phyloP scores from a whole-genome alignment of 306 rosid species.

The Hippophae rhamnoides region DNA sequence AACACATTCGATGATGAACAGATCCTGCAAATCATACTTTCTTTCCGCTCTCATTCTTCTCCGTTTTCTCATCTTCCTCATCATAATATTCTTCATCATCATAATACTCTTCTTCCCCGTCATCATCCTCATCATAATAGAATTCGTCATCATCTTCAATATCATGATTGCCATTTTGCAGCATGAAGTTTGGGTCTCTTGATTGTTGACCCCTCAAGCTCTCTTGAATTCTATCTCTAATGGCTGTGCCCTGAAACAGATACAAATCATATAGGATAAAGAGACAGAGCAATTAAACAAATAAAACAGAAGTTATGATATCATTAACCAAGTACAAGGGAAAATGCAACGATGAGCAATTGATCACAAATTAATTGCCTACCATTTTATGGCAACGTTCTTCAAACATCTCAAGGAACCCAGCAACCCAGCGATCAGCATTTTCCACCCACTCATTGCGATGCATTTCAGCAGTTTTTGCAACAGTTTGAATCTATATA shows the following conservation, averaged over 20 bases:
- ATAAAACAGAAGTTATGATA: not conserved
- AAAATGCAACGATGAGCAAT: conserved; percentile 6
- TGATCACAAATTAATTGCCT: conserved; percentile 4
- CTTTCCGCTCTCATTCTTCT: conserved; percentile 4
- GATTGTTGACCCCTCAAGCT: conserved; percentile 48
- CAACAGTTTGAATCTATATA: conserved; percentile 79
- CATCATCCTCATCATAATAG: conserved; percentile 19
- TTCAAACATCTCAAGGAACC: conserved; percentile 98
- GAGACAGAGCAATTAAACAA: conserved; percentile 7
- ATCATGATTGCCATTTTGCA: conserved; percentile 42
- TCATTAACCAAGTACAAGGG: not conserved
- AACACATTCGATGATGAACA: conserved; percentile 3
- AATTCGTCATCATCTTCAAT: conserved; percentile 44
- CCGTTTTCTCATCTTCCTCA: conserved; percentile 19
- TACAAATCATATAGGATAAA: conserved; percentile 11
- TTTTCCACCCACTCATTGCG: conserved; percentile 98
- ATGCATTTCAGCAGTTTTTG: conserved; percentile 83
- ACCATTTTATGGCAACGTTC: conserved; percentile 99
- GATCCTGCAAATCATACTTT: no score
- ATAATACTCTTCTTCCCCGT: conserved; percentile 16
- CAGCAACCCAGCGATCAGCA: conserved; percentile 99
- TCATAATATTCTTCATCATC: conserved; percentile 10
- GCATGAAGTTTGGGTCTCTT: conserved; percentile 18
- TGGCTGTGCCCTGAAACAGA: conserved; percentile 76
- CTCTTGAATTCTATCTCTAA: conserved; percentile 94